Conservation (phyloP, 495 filamentous ascomycete genomes). For the Symbiotaphrina buchneri region DNA sequence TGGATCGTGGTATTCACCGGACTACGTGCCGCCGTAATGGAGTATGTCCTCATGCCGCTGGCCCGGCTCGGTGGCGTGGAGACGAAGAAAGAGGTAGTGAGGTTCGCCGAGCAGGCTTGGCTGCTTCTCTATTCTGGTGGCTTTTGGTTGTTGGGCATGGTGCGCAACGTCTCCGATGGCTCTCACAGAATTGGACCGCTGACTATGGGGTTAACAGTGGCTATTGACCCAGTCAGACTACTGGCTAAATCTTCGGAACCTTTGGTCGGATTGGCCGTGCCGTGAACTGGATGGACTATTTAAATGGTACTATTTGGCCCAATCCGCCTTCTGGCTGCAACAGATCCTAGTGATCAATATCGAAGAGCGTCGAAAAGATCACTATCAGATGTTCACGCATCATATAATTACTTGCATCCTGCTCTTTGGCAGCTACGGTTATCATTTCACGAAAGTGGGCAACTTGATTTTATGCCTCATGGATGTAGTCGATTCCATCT, state of each 20-base stretch:
- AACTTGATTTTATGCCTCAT: conserved; percentile 79
- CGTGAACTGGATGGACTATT: conserved; percentile 45
- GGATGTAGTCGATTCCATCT: conserved; percentile 77
- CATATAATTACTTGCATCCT: conserved; percentile 75
- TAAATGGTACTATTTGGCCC: conserved; percentile 83
- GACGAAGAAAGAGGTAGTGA: conserved; percentile 44
- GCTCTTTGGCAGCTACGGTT: conserved; percentile 60
- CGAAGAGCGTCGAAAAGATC: conserved; percentile 82
- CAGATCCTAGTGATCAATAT: conserved; percentile 88
- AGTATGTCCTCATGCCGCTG: conserved; percentile 62
- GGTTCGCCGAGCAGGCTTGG: conserved; percentile 91
- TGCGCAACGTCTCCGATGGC: conserved; percentile 11
- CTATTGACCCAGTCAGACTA: conserved; percentile 56
- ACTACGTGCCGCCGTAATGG: conserved; percentile 64
- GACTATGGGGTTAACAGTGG: conserved; percentile 29
- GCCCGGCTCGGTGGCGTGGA: conserved; percentile 45
- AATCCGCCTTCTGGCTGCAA: conserved; percentile 85
- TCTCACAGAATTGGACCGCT: neutral
- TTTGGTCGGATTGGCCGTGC: conserved; percentile 71
- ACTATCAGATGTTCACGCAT: conserved; percentile 88
- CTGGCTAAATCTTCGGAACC: conserved; percentile 49
- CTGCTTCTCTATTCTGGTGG: conserved; percentile 53
- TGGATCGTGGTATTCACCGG: conserved; percentile 72
- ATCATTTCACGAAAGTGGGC: conserved; percentile 65
- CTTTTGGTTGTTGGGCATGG: conserved; percentile 70